These are phyloP conservation scores for Xylaria sp. DNA, from an alignment of 2,329 filamentous ascomycete species.

Conservation along the genomic window DNA sequence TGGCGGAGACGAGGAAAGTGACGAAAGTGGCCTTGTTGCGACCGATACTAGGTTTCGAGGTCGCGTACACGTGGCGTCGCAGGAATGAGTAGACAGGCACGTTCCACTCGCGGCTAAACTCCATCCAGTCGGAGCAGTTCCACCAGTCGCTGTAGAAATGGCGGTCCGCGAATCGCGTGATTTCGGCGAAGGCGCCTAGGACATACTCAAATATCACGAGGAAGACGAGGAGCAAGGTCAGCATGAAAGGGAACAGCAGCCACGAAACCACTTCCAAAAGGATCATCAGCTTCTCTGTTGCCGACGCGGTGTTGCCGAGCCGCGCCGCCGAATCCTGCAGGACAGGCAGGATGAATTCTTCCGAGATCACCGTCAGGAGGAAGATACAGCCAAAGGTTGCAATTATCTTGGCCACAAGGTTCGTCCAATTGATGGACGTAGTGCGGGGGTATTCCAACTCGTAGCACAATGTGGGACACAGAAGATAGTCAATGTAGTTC, in stretches of 20 bases:
- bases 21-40: slow-evolving; percentile 82
- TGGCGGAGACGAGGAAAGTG: slow-evolving; percentile 88
- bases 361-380: slow-evolving; percentile 87
- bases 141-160: slow-evolving; percentile 89
- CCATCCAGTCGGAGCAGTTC: slow-evolving; percentile 89
- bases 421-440: slow-evolving; percentile 77
- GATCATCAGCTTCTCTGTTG: slow-evolving; percentile 78
- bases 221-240: slow-evolving; percentile 94
- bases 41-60: slow-evolving; percentile 80
- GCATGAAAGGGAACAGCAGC: slow-evolving; percentile 96
- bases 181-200: slow-evolving; percentile 92
- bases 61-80: slow-evolving; percentile 91
- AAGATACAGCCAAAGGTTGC: slow-evolving; percentile 98
- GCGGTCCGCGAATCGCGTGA: slow-evolving; percentile 91
- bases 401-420: slow-evolving; percentile 84
- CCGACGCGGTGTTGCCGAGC: slow-evolving; percentile 59
- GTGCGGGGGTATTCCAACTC: slow-evolving; percentile 95
- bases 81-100: slow-evolving; percentile 97
- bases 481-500: slow-evolving; percentile 88
- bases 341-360: slow-evolving; percentile 95
- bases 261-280: slow-evolving; percentile 90
- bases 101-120: slow-evolving; percentile 97
- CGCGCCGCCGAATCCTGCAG: slow-evolving; percentile 74
- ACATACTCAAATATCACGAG: slow-evolving; percentile 98
- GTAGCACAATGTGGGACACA: slow-evolving; percentile 96